These are phyloP conservation scores for Alternaria postmessia DNA, from an alignment of 2,329 filamentous ascomycete genomes.

Conservation along the genomic window DNA sequence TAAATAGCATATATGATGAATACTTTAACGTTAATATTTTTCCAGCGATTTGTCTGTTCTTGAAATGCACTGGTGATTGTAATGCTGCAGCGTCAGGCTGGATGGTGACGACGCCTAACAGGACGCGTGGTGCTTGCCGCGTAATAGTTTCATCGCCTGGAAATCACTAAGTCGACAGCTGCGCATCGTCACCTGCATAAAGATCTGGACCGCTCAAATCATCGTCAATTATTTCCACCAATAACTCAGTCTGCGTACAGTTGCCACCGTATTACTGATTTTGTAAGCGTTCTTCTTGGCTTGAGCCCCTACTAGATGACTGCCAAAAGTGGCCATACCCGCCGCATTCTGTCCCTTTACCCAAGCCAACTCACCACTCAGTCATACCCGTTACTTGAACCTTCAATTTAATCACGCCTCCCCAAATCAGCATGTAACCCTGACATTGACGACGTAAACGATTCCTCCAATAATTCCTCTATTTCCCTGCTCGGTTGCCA, in stretches of 20 bases:
- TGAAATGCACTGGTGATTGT: not conserved
- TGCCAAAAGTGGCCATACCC: not conserved
- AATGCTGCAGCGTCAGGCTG: not conserved
- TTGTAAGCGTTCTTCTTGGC: not conserved
- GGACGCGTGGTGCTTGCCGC: conserved; percentile 1
- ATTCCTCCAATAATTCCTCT: not conserved
- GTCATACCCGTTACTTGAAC: not conserved
- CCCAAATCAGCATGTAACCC: not conserved
- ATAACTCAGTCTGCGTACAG: not conserved
- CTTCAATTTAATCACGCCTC: not conserved
- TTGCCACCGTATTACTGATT: not conserved
- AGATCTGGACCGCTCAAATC: not conserved
- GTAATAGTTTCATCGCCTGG: not conserved
- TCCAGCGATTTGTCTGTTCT: not conserved
- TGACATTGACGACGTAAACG: not conserved
- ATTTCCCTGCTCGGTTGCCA: not conserved
- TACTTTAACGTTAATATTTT: not conserved
- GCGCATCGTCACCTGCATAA: not conserved
- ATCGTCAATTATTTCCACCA: not conserved
- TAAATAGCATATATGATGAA: not conserved
- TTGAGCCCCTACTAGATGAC: not conserved
- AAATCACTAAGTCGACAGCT: not conserved
- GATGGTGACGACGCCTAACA: conserved; percentile 2
- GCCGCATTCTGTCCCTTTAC: not conserved
- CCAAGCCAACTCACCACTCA: not conserved